These are phyloP conservation scores for Paecilomyces niveus DNA, from an alignment of 2,329 filamentous ascomycete species.

Conservation along the genomic window DNA sequence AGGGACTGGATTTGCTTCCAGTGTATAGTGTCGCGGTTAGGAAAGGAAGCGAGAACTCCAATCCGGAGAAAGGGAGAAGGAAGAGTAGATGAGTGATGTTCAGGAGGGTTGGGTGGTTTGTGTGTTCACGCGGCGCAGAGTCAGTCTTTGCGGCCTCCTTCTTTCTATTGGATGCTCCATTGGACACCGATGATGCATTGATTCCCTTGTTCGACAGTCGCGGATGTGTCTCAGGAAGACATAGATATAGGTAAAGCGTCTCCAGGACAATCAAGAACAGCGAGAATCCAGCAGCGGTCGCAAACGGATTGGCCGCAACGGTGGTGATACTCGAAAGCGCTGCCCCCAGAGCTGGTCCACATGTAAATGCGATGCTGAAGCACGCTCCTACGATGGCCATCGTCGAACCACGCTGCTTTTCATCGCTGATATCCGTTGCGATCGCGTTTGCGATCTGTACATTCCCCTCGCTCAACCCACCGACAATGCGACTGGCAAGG, in stretches of 20 bases:
- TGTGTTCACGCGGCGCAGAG: conserved; percentile 43
- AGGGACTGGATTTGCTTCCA: conserved; percentile 34
- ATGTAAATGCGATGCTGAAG: conserved; percentile 95
- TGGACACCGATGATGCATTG: conserved; percentile 22
- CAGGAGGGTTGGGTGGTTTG: conserved; percentile 75
- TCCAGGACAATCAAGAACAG: conserved; percentile 77
- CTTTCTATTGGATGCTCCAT: conserved; percentile 11
- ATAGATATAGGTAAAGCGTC: conserved; percentile 78
- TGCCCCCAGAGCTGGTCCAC: conserved; percentile 86
- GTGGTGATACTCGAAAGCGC: conserved; percentile 70
- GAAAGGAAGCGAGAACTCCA: conserved; percentile 96
- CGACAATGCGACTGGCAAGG: conserved; percentile 83
- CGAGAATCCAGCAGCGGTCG: conserved; percentile 82
- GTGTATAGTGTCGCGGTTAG: conserved; percentile 91
- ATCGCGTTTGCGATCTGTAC: conserved; percentile 95
- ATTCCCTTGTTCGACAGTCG: conserved; percentile 45
- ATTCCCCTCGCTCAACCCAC: conserved; percentile 91
- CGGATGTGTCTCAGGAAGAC: conserved; percentile 70
- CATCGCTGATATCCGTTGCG: conserved; percentile 89
- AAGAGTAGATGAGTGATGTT: conserved; percentile 85
- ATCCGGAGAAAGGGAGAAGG: conserved; percentile 92
- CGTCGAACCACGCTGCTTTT: conserved; percentile 73
- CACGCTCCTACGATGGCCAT: conserved; percentile 96
- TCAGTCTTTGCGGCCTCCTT: conserved; percentile 9
- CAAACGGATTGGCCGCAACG: conserved; percentile 86